These are phyloP conservation scores for Didymella segeticola DNA, from an alignment of 2,329 filamentous ascomycete species.

Conservation along the genomic window DNA sequence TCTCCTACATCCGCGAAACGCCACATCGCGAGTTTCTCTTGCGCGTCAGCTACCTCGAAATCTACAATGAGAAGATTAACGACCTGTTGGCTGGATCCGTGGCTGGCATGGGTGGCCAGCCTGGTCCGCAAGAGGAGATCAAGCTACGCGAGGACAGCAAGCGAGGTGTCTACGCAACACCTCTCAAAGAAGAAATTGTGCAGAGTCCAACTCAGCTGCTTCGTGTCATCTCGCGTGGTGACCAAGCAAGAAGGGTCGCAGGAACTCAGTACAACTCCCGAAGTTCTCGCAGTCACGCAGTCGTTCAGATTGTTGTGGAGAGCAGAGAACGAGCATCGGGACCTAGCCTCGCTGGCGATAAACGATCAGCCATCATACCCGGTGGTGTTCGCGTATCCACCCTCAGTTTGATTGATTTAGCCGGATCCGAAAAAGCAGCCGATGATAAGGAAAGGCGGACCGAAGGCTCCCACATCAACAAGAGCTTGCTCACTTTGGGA, in stretches of 20 bases:
- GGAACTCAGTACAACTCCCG: constrained; percentile 97
- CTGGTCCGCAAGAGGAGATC: constrained; percentile 81
- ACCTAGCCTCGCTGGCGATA: constrained; percentile 49
- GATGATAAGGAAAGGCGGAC: constrained; percentile 93
- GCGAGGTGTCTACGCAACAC: constrained; percentile 93
- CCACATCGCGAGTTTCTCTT: constrained; percentile 92
- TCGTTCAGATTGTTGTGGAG: constrained; percentile 98
- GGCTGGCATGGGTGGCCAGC: constrained; percentile 58
- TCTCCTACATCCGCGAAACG: constrained; percentile 97
- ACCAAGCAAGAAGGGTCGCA: constrained; percentile 85
- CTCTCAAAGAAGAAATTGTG: constrained; percentile 97
- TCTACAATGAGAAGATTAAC: constrained; percentile 98
- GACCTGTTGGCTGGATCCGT: constrained; percentile 82
- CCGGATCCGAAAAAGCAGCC: constrained; percentile 93
- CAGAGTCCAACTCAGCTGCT: constrained; percentile 95
- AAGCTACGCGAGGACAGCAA: constrained; percentile 97
- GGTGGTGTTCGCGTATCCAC: constrained; percentile 96
- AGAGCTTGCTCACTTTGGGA: constrained; percentile 91
- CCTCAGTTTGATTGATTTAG: constrained; percentile 92
- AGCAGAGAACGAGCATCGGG: constrained; percentile 83
- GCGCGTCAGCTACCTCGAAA: constrained; percentile 96
- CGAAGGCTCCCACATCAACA: constrained; percentile 98
- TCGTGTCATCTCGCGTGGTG: constrained; percentile 91
- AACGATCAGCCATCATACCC: constrained; percentile 58
- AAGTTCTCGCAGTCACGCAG: constrained; percentile 96